A percentile compares a stretch with the other conserved stretches of the same genome.
phyloP scores from a whole-genome alignment of 2,329 filamentous ascomycete genomes.

The Gaeumannomyces tritici region DNA sequence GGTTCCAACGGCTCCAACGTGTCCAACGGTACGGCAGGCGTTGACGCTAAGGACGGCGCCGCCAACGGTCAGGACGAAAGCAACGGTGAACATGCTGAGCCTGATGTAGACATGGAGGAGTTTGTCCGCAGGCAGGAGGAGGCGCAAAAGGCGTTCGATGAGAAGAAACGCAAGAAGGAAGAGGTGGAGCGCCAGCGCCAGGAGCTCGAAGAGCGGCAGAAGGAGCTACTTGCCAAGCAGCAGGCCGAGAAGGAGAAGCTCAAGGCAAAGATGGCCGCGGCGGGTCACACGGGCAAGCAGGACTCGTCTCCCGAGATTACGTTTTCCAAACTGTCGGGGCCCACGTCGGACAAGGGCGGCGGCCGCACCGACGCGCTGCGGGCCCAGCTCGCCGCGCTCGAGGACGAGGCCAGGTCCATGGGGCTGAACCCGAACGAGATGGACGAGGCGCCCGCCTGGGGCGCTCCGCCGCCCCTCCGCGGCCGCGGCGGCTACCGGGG shows the following conservation, averaged over 20 bases:
- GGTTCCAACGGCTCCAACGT: too few relatives aligned
- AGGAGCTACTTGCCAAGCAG: slow-evolving; percentile 52
- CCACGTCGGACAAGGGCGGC: slow-evolving; percentile 13
- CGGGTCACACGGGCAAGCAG: slow-evolving; percentile 5
- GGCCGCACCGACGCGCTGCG: slow-evolving; percentile 56
- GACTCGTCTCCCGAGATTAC: slow-evolving; percentile 4
- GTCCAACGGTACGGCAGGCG: slow-evolving; percentile 9
- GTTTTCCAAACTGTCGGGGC: slow-evolving; percentile 1
- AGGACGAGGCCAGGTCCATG: slow-evolving; percentile 61
- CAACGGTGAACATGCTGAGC: slow-evolving; percentile 22
- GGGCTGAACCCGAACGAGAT: slow-evolving; percentile 52
- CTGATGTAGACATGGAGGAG: slow-evolving; percentile 59
- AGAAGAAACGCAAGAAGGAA: slow-evolving; percentile 51
- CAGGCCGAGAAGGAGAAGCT: slow-evolving; percentile 55
- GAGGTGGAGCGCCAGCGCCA: slow-evolving; percentile 53
- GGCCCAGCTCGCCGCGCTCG: slow-evolving; percentile 61
- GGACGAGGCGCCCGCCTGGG: slow-evolving; percentile 20
- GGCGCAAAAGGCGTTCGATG: slow-evolving; percentile 59
- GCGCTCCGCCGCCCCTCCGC: slow-evolving; percentile 11
- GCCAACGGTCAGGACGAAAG: slow-evolving; percentile 6
- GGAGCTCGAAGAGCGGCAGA: slow-evolving; percentile 56
- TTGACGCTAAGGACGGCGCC: background rate
- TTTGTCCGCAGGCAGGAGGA: slow-evolving; percentile 61
- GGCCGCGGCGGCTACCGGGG: slow-evolving; percentile 5
- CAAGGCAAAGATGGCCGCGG: slow-evolving; percentile 49